Evolutionary conservation across 495 filamentous ascomycete species (phyloP).

Genomic region (Terfezia claveryi): DNA sequence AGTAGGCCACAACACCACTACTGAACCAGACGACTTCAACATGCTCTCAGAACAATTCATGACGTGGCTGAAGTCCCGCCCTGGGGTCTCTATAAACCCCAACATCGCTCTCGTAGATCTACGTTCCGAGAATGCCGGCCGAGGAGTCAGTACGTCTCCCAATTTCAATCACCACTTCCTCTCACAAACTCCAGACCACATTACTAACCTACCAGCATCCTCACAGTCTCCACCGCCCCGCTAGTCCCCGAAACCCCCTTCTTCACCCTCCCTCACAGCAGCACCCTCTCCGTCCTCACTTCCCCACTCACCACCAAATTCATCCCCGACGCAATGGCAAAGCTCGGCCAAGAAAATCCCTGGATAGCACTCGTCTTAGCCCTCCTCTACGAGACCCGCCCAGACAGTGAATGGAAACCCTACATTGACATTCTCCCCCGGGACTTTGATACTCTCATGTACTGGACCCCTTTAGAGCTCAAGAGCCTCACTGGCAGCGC

Average conservation of each 20-base stretch:
- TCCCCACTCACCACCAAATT: constrained; percentile 24
- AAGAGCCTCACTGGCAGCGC: constrained; percentile 53
- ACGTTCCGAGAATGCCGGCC: constrained; percentile 28
- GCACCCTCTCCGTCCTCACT: constrained; percentile 31
- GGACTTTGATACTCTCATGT: constrained; percentile 76
- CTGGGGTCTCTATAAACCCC: constrained; percentile 29
- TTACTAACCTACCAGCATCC: constrained; percentile 3
- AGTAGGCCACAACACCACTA: not conserved
- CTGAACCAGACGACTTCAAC: not conserved
- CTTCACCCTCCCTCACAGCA: constrained; percentile 36
- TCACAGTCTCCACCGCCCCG: constrained; percentile 32
- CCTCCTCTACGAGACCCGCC: constrained; percentile 57
- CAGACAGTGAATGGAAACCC: constrained; percentile 45
- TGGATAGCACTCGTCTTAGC: constrained; percentile 49
- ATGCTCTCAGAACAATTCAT: constrained; percentile 20
- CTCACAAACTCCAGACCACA: not conserved
- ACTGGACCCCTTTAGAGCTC: constrained; percentile 52
- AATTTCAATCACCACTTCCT: constrained; percentile 5
- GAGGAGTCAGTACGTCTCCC: constrained; percentile 34
- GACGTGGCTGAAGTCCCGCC: constrained; percentile 29
- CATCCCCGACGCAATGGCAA: constrained; percentile 21
- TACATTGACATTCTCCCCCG: constrained; percentile 65
- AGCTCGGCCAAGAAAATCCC: constrained; percentile 21
- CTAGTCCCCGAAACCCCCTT: constrained; percentile 41
- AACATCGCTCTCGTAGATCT: constrained; percentile 37